Conservation (phyloP, 306 rosid species). For the Pyrus betulifolia region DNA sequence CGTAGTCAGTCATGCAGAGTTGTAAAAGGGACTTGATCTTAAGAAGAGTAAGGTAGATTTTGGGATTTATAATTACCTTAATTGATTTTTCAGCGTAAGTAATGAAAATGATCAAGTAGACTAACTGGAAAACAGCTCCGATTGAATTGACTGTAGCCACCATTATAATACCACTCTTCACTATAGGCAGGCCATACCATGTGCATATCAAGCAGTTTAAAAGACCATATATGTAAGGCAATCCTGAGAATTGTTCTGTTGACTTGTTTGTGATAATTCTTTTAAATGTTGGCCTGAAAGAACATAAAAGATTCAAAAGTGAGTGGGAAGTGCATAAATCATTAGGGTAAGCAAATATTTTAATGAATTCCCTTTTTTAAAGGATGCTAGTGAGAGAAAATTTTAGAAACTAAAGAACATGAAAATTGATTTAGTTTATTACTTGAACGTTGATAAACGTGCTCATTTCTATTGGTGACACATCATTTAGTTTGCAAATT, state of each 20-base stretch:
- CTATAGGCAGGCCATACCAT: slow-evolving; percentile 26
- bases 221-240: slow-evolving; percentile 34
- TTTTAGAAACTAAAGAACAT: too few species aligned
- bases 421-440: too few species aligned
- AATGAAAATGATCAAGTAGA: slow-evolving; percentile 23
- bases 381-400: too few species aligned
- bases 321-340: neutral
- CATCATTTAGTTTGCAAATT: too few species aligned
- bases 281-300: slow-evolving; percentile 33
- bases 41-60: neutral
- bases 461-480: too few species aligned
- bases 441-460: too few species aligned
- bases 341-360: neutral
- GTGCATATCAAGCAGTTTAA: slow-evolving; percentile 34
- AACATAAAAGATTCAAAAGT: neutral
- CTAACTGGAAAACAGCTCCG: slow-evolving; percentile 32
- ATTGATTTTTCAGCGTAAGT: slow-evolving; percentile 9
- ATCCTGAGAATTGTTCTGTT: slow-evolving; percentile 36
- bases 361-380: too few species aligned
- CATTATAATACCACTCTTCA: slow-evolving; percentile 19
- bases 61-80: slow-evolving; percentile 7
- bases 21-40: neutral
- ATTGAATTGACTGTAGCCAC: slow-evolving; percentile 32
- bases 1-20: neutral
- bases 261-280: slow-evolving; percentile 34